These are phyloP conservation scores for Zymoseptoria brevis DNA, from an alignment of 2,329 filamentous ascomycete genomes.

Conservation along the genomic window DNA sequence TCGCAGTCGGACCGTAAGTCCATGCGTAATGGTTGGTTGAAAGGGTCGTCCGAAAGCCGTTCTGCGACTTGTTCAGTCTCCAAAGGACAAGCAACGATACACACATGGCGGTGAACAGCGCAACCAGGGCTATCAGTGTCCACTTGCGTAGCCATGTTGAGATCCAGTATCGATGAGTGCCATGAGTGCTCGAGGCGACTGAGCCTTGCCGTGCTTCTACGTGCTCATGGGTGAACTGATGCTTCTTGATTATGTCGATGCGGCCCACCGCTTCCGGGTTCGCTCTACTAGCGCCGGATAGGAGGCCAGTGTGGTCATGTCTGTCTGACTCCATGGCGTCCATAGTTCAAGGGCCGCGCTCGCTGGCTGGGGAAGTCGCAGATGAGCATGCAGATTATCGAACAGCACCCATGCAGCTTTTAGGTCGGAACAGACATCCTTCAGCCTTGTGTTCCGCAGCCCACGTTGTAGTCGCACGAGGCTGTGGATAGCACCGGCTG, in stretches of 20 bases:
- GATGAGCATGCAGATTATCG: neutral
- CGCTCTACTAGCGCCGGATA: neutral
- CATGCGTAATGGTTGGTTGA: conserved; percentile 5
- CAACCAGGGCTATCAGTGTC: neutral
- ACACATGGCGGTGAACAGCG: neutral
- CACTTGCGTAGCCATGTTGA: conserved; percentile 1
- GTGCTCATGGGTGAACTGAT: neutral
- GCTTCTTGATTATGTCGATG: neutral
- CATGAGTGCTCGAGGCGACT: neutral
- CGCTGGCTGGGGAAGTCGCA: neutral
- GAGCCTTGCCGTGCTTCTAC: neutral
- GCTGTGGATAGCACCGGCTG: neutral
- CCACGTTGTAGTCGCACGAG: neutral
- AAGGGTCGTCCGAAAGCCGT: conserved; percentile 1
- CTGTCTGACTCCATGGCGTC: neutral
- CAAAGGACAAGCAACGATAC: conserved; percentile 1
- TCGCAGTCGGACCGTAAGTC: conserved; percentile 7
- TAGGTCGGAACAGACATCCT: neutral
- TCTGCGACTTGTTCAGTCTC: neutral
- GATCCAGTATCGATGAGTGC: neutral
- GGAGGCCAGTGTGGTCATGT: neutral
- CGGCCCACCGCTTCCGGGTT: neutral
- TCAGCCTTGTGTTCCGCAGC: neutral
- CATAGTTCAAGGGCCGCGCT: neutral
- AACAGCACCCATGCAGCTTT: neutral